Percentiles rank a stretch among this genome's conserved stretches.
These are phyloP conservation scores for Fistulinella cinereoalba DNA, from an alignment of 1,284 basidiomycete species.

Conservation along the genomic window DNA sequence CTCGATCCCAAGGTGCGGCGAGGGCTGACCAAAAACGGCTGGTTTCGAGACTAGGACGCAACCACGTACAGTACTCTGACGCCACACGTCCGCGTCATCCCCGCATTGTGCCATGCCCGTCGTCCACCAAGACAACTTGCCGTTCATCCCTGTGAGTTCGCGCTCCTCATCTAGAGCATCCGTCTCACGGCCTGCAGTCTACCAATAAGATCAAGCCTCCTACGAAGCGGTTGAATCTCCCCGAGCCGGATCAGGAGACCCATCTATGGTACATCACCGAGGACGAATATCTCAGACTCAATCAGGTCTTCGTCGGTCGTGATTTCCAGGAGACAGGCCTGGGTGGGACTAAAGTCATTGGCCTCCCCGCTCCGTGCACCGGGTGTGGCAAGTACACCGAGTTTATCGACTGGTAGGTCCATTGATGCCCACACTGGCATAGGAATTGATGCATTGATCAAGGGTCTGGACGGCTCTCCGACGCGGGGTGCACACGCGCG, in stretches of 20 bases:
- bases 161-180: too few species aligned
- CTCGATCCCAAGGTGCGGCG: too few species aligned
- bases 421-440: too few species aligned
- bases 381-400: conserved; percentile 21
- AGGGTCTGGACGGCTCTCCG: conserved; percentile 23
- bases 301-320: conserved; percentile 10
- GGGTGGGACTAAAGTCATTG: conserved; percentile 16
- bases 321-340: conserved; percentile 18
- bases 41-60: too few species aligned
- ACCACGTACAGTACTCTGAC: too few species aligned
- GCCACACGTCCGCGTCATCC: too few species aligned
- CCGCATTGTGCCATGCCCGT: too few species aligned
- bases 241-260: not conserved
- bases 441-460: not conserved
- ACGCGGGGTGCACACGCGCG: conserved; percentile 17
- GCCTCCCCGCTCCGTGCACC: conserved; percentile 7
- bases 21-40: too few species aligned
- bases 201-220: conserved; percentile 13
- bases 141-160: too few species aligned
- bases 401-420: conserved; percentile 18
- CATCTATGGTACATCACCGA: conserved; percentile 22
- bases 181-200: too few species aligned
- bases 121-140: too few species aligned
- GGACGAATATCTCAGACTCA: conserved; percentile 19
- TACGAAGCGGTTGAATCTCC: not conserved